phyloP scores from a whole-genome alignment of 768 basidiomycete species.

The Trametes maxima region DNA sequence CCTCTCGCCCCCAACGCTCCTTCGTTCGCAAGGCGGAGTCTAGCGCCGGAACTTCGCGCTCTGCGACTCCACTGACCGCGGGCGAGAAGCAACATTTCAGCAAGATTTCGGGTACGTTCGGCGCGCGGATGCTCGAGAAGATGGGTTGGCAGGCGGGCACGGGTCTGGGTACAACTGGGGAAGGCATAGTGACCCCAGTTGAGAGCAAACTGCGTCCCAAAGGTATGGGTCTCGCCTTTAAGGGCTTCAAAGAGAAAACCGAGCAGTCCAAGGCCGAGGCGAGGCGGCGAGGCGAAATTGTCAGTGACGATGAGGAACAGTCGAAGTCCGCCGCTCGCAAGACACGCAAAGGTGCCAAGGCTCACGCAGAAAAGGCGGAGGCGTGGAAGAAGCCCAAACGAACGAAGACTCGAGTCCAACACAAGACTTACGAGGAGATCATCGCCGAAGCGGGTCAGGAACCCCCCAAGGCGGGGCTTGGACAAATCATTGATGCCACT shows the following conservation, averaged over 20 bases:
- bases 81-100: constrained; percentile 81
- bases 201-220: constrained; percentile 84
- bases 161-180: constrained; percentile 73
- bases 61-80: constrained; percentile 53
- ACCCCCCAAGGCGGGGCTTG: constrained; percentile 54
- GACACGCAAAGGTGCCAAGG: constrained; percentile 56
- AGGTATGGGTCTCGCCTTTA: constrained; percentile 85
- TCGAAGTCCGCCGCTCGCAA: constrained; percentile 41
- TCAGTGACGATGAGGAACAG: constrained; percentile 74
- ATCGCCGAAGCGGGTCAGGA: constrained; percentile 82
- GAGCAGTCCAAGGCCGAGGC: constrained; percentile 84
- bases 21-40: constrained; percentile 58
- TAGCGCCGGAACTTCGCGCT: constrained; percentile 31
- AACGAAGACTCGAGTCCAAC: constrained; percentile 81
- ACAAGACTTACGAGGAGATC: constrained; percentile 98
- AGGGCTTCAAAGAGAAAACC: constrained; percentile 87
- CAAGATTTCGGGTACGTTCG: constrained; percentile 75
- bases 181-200: constrained; percentile 87
- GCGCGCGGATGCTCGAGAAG: constrained; percentile 88
- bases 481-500: constrained; percentile 92
- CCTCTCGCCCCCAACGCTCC: constrained; percentile 43
- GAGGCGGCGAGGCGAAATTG: constrained; percentile 65
- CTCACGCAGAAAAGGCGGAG: constrained; percentile 63
- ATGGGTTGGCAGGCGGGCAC: constrained; percentile 92
- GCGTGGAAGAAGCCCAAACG: constrained; percentile 88